These are phyloP conservation scores for Cunninghamia lanceolata DNA, from an alignment of 75 land plant species.

Conservation along the genomic window DNA sequence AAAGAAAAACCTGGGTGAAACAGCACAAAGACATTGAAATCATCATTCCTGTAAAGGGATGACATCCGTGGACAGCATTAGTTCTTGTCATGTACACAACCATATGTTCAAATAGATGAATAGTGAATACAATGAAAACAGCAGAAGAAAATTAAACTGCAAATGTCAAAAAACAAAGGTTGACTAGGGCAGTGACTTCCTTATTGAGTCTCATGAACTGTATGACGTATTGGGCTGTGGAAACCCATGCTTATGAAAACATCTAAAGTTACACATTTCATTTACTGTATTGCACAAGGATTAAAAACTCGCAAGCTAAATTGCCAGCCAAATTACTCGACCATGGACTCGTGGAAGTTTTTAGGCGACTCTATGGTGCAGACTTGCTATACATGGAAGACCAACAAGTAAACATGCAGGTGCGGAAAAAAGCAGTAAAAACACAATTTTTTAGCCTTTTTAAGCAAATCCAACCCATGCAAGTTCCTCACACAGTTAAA, in stretches of 20 bases:
- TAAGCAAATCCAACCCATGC: no score
- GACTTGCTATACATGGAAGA: no score
- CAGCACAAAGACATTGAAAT: neutral
- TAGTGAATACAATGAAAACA: neutral
- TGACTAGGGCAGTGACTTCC: neutral
- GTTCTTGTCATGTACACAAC: neutral
- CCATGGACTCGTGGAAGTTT: no score
- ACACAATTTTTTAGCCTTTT: no score
- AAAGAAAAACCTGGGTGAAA: neutral
- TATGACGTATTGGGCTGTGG: neutral
- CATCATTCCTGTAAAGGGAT: neutral
- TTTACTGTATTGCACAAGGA: neutral
- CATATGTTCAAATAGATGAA: conserved; percentile 5
- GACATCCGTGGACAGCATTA: neutral
- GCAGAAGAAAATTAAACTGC: neutral
- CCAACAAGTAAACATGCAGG: no score
- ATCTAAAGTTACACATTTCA: neutral
- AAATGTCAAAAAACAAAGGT: neutral
- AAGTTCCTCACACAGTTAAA: no score
- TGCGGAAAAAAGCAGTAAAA: no score
- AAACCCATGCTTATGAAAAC: neutral
- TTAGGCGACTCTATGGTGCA: no score
- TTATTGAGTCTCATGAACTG: neutral
- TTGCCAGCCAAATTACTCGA: no score
- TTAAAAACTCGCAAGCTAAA: no score